Evolutionary conservation across 2,329 filamentous ascomycete species (phyloP), one percentile per base, ranked within the genome.

Genomic region (Penicillium sp.): DNA sequence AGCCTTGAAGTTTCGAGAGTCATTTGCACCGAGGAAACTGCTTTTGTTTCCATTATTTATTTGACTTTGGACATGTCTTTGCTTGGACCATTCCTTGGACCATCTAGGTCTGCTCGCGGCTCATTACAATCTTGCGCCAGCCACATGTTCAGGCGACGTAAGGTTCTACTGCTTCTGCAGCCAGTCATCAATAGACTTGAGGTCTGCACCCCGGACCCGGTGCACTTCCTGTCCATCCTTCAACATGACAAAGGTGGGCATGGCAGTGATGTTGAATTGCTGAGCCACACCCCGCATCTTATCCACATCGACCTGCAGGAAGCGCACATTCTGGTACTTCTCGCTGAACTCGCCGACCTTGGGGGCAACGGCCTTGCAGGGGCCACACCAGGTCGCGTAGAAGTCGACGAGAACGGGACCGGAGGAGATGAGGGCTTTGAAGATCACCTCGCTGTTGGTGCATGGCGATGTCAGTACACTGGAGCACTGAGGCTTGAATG

Each of bases 401-500:
- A 82, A 83, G 71, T 84, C 82, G 68, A 82, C 76, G 57, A 83
- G 75, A 56, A 80, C 77, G 64, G 91, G 79, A 28, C 73, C 76
- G 64, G 82, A 74, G 58, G 82, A 78, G 57, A 77, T 75, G 59
- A 70, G 54, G 56, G 84, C 84, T 39, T 79, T 76, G 65, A 87
- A 81, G 75, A 86, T 91, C 56, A 86, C 86, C 48, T 80, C 74
- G 74, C 84, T 86, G 67, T 84, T 88, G 59, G 57, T 61, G 15
- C 43, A 37, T 8, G 15, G 31, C 11, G 14, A 57, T 59, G 59
- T 56, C 39, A 38, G 25, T 8, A 17, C 25, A 12, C 12, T 39
- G 10, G 11, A 4, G 17, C 34, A 5, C 2, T 28, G 5, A 28
- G 4, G 25, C 6, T 28, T 28, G 11, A 14, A 17, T 11, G 25